Evolutionary conservation across 225 moss, liverwort and hornwort species (phyloP), one percentile per base, ranked within the genome.

Genomic region (Straminergon stramineum): DNA sequence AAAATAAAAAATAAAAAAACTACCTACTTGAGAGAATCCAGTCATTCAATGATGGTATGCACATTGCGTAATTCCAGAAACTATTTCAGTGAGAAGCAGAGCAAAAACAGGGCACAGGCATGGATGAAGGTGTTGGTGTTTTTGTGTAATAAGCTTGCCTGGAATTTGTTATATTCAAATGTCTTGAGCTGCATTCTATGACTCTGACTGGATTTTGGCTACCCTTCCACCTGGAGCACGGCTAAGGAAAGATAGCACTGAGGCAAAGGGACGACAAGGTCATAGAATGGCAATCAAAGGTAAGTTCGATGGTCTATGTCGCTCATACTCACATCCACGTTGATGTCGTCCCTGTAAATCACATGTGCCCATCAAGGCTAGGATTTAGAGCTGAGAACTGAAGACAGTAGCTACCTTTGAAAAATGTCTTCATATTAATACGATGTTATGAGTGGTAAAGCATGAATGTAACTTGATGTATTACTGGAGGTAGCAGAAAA

Each of bases 291-390:
- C 35, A 32, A 88, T 95, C 82, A 96, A 61, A 97, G 89, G 87
- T 92, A 94, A 58, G 88, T 93, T 91, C 97, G 95, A 83, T 92
- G 92, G 79, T 98, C 97, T 73, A 97, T 87, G 48, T 96, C 93
- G 77, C 92, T 94, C 27, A 94, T 43, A 57, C 92, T 92, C 66
- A 97, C 94, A 61, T 90, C 92, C 45, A 96, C 90, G 64, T 97
- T 95, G 65, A 97, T 90, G 87, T 92, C 90, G 62, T 98, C 96
- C 87, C 97, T 97, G 91, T 48, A 84, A 85, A 85, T 70, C 84
- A 79, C 76, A 88, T 32, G 73, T 66, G 26, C 35, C 68, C 74
- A 92, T 56, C 30, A 90, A 53, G 53, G 22, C 35, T 66, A 58
- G 43, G 69, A 61, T 32, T 86, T 73, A 70, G 67, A 78, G 68